These are phyloP conservation scores for Penicillium argentinense DNA, from an alignment of 495 filamentous ascomycete genomes.

Conservation along the genomic window DNA sequence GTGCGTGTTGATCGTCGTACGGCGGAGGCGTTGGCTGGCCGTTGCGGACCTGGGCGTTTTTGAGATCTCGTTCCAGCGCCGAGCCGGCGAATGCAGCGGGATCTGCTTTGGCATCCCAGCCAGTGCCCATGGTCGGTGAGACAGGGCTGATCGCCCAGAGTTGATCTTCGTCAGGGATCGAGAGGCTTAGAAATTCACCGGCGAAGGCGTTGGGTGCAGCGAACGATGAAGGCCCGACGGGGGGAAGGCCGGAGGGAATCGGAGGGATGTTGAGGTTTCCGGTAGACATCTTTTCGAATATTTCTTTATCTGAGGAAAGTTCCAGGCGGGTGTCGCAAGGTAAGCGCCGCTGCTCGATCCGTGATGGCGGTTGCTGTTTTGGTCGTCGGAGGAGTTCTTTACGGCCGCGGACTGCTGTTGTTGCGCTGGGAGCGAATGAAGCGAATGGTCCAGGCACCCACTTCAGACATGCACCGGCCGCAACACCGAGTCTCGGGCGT, in stretches of 20 bases:
- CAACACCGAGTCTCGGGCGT: conserved; percentile 16
- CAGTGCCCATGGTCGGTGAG: conserved; percentile 25
- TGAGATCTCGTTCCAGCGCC: conserved; percentile 31
- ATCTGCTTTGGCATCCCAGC: conserved; percentile 31
- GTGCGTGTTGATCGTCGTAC: conserved; percentile 25
- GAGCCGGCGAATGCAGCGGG: conserved; percentile 23
- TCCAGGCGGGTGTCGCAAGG: background rate
- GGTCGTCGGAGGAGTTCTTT: background rate
- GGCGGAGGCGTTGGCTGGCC: conserved; percentile 46
- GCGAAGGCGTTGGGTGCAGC: conserved; percentile 24
- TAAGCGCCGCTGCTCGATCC: background rate
- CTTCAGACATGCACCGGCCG: background rate
- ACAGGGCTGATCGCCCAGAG: conserved; percentile 36
- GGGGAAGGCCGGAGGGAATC: conserved; percentile 13
- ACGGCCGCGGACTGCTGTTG: background rate
- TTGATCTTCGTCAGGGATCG: conserved; percentile 34
- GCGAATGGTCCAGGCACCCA: too few species aligned
- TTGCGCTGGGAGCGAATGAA: too few species aligned
- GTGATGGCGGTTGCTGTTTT: background rate
- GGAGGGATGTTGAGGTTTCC: conserved; percentile 19
- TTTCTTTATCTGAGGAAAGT: too few species aligned
- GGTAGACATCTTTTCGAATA: conserved; percentile 17
- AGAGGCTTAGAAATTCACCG: conserved; percentile 29
- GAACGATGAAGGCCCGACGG: conserved; percentile 21
- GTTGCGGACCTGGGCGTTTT: conserved; percentile 41